These are phyloP conservation scores for Plantago coronopus DNA, from an alignment of 305 asterid genomes.

Conservation along the genomic window DNA sequence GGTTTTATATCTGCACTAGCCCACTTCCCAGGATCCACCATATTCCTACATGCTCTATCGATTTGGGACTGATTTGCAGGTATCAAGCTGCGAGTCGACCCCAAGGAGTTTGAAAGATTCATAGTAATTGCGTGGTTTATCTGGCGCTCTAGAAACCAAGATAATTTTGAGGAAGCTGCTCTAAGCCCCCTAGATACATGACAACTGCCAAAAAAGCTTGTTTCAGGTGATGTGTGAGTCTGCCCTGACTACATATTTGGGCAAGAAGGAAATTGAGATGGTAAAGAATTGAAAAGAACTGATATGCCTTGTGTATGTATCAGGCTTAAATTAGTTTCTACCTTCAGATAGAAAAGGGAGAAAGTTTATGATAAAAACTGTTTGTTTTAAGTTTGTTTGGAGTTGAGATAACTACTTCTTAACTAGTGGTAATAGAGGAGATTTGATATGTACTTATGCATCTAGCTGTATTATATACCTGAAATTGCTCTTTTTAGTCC, in stretches of 20 bases:
- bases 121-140: no score
- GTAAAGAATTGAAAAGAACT: slow-evolving; percentile 16
- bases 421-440: slow-evolving; percentile 52
- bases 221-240: slow-evolving; percentile 95
- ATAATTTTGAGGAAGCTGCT: no score
- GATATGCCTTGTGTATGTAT: slow-evolving; percentile 67
- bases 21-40: no score
- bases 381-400: slow-evolving; percentile 49
- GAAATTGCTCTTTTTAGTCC: slow-evolving; percentile 9
- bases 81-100: no score
- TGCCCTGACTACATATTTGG: slow-evolving; percentile 80
- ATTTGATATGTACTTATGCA: slow-evolving; percentile 56
- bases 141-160: no score
- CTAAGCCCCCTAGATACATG: no score
- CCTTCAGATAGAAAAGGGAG: slow-evolving; percentile 49
- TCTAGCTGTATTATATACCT: slow-evolving; percentile 22
- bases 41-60: no score
- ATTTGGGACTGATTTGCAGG: no score
- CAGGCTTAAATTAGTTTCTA: slow-evolving; percentile 46
- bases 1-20: no score
- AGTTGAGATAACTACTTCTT: slow-evolving; percentile 45
- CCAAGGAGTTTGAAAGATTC: no score
- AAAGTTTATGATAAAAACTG: slow-evolving; percentile 35
- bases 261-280: slow-evolving; percentile 32
- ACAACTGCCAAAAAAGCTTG: slow-evolving; percentile 89